Evolutionary conservation across 352 stramenopile genomes (phyloP), one percentile per base, ranked within the genome.

Genomic region (Phytophthora niederhauseri): DNA sequence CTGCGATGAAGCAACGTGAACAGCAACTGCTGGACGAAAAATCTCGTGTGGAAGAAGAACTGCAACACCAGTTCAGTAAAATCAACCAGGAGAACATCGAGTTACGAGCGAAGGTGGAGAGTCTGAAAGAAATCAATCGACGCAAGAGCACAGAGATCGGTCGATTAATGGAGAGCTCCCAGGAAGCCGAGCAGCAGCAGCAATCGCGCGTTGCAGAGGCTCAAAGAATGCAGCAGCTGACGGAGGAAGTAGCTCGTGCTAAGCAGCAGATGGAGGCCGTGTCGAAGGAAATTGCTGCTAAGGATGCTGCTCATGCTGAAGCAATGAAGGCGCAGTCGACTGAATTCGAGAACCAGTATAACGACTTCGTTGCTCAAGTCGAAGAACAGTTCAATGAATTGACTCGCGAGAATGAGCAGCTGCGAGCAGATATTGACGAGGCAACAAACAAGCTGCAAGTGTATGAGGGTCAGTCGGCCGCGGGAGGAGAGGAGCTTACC

Each of bases 331-430:
- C 67, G 7, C 85, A 91, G 46, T 68, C 70, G 59, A 70, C 57
- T 20, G 77, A 87, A 31, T 87, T 88, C 26, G 82, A 93, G 55
- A 68, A 48, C 6, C 80, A 92, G 64, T 90, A 89, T 59, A 89
- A 77, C 36, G 75, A 83, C 4, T 82, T 85, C 4, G 77, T 83
- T 9, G 54, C 66, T 4, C 81, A 91, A 60, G 82, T 90, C 1
- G 71, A 89, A 60, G 71, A 54, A 6, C 76, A 89, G 30, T 78
- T 85, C 20, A 72, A 73, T n/a, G 75, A 84, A 20, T 72, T 83
- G 53, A 84, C 68, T 9, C 54, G 61, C 31, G 83, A 93, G 36
- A 82, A 78, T 61, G 79, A 91, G 17, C 73, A 92, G 41, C 73
- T 93, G 15, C 80, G 80, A 52, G 58, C 53, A 17, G 54, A 76